These are phyloP conservation scores for Lecanicillium sp. DNA, from an alignment of 2,329 filamentous ascomycete species.

Conservation along the genomic window DNA sequence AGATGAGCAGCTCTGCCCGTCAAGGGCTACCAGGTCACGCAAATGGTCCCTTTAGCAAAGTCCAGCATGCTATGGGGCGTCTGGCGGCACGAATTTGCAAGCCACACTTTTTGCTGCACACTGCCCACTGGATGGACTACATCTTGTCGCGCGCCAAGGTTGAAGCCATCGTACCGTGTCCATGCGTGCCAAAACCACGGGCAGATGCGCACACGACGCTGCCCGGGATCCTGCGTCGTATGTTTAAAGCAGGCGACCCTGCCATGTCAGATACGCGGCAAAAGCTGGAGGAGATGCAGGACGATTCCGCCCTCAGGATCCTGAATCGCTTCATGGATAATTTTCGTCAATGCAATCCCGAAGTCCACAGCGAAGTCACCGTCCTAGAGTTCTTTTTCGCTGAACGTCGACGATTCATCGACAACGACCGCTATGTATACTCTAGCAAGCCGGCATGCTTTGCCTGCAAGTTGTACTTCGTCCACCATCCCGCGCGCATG, in stretches of 20 bases:
- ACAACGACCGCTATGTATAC: conserved; percentile 39
- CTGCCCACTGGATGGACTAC: conserved; percentile 23
- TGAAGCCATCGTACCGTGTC: conserved; percentile 15
- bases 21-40: not conserved
- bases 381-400: conserved; percentile 40
- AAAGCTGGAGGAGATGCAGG: conserved; percentile 9
- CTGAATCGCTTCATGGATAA: conserved; percentile 18
- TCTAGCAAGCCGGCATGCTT: conserved; percentile 48
- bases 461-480: conserved; percentile 41
- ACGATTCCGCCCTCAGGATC: not conserved
- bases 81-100: conserved; percentile 36
- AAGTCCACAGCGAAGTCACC: conserved; percentile 41
- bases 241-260: conserved; percentile 20
- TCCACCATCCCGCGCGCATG: conserved; percentile 29
- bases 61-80: conserved; percentile 37
- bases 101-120: conserved; percentile 27
- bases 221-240: conserved; percentile 26
- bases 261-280: no score
- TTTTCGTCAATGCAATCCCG: conserved; percentile 22
- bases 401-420: conserved; percentile 28
- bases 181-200: conserved; percentile 18
- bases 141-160: conserved; percentile 29
- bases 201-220: conserved; percentile 26
- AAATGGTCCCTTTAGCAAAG: not conserved
- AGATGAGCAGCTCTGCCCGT: not conserved